A percentile compares a stretch with the other conserved stretches of the same genome.
Evolutionary conservation across 768 basidiomycete genomes (phyloP).

Genomic region (Austroboletus festivus): DNA sequence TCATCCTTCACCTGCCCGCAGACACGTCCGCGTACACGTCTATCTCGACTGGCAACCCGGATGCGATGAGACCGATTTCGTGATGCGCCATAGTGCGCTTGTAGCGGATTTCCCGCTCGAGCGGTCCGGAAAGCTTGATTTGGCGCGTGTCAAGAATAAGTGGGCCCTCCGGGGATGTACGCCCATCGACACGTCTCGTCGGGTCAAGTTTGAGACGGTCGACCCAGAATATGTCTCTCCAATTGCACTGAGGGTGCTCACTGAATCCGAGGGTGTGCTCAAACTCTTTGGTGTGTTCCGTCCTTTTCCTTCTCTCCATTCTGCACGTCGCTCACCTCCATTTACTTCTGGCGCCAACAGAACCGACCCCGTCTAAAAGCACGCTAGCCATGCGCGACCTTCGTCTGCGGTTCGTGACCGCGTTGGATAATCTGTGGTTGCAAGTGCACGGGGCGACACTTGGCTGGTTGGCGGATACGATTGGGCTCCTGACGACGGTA

Average conservation of each 20-base stretch:
- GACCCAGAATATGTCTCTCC: slow-evolving; percentile 28
- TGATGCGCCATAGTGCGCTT: slow-evolving; percentile 26
- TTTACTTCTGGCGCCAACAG: slow-evolving; percentile 6
- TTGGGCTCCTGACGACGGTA: slow-evolving; percentile 19
- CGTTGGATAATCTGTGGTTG: slow-evolving; percentile 13
- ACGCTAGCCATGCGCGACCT: slow-evolving; percentile 21
- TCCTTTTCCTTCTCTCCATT: too few relatives aligned
- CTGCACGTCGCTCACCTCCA: too few relatives aligned
- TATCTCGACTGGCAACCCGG: slow-evolving; percentile 29
- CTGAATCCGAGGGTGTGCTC: slow-evolving; percentile 23
- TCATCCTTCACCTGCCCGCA: neutral
- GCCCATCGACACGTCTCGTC: slow-evolving; percentile 24
- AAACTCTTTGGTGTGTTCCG: slow-evolving; percentile 25
- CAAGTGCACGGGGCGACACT: slow-evolving; percentile 24
- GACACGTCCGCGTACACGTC: slow-evolving; percentile 33
- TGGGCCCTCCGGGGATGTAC: slow-evolving; percentile 27
- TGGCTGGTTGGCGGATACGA: slow-evolving; percentile 21
- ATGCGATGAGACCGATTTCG: slow-evolving; percentile 28
- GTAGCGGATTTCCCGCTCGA: slow-evolving; percentile 28
- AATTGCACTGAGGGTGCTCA: slow-evolving; percentile 25
- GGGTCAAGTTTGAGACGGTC: slow-evolving; percentile 16
- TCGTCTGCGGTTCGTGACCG: slow-evolving; percentile 23
- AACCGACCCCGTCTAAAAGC: slow-evolving; percentile 26
- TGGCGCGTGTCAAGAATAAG: slow-evolving; percentile 15
- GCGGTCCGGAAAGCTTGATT: slow-evolving; percentile 15